Evolutionary conservation across 2,329 filamentous ascomycete species (phyloP).

Genomic region (Anisogramma anomala): DNA sequence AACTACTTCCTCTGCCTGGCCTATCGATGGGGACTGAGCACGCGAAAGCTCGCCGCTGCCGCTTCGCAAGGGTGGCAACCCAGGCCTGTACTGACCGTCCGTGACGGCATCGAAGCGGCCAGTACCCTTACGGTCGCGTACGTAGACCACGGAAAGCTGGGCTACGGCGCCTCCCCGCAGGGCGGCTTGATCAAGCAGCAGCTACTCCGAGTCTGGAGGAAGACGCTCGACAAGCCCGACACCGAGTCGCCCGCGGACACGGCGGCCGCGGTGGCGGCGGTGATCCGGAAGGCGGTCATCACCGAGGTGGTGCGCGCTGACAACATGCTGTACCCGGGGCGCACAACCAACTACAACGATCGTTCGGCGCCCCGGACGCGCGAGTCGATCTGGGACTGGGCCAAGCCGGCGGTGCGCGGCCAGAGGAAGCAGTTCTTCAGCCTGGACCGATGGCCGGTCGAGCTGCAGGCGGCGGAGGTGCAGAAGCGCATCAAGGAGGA

Average conservation of each 20-base stretch:
- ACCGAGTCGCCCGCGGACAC: too few species aligned
- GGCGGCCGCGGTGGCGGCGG: too few species aligned
- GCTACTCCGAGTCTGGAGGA: neutral
- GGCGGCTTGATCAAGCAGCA: neutral
- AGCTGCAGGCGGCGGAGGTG: conserved; percentile 25
- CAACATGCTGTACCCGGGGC: conserved; percentile 30
- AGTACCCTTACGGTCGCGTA: too few species aligned
- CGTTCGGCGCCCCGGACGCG: conserved; percentile 16
- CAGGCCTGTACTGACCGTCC: too few species aligned
- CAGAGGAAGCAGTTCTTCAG: conserved; percentile 28
- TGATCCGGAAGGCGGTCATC: conserved; percentile 30
- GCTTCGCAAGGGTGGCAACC: neutral
- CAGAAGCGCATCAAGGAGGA: conserved; percentile 22
- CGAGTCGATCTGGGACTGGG: conserved; percentile 28
- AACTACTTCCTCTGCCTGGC: conserved; percentile 9
- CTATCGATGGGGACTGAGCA: conserved; percentile 9
- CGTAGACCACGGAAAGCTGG: too few species aligned
- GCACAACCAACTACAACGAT: conserved; percentile 19
- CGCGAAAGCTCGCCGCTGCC: neutral
- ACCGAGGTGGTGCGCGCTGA: conserved; percentile 32
- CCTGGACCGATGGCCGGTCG: conserved; percentile 37
- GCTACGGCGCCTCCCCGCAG: too few species aligned
- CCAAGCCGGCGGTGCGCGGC: conserved; percentile 17
- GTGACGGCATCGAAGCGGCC: too few species aligned
- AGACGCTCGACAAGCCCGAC: too few species aligned